These are phyloP conservation scores for Hordeum vulgare DNA, from an alignment of 176 grass and related monocot species.

Conservation along the genomic window DNA sequence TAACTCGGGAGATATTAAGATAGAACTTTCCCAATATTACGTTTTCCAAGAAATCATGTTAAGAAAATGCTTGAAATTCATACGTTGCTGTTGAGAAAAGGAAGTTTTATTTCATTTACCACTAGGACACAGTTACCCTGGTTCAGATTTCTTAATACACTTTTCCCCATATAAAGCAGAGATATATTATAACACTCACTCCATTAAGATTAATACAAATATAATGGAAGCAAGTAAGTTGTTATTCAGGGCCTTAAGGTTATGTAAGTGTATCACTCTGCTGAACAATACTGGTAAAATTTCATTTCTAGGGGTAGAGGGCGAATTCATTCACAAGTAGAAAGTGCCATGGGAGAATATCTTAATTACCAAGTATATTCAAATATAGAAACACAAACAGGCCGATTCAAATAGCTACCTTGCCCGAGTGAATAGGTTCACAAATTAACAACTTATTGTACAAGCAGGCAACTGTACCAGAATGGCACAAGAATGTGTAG, in stretches of 20 bases:
- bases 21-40: neutral
- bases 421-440: neutral
- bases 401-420: constrained; percentile 14
- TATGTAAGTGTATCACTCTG: neutral
- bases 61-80: neutral
- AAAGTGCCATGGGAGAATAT: neutral
- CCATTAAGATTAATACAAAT: neutral
- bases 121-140: neutral
- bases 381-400: neutral
- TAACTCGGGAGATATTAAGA: neutral
- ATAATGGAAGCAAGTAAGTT: neutral
- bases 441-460: neutral
- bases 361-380: neutral
- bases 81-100: neutral
- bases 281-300: neutral
- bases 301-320: neutral
- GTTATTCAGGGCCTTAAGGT: constrained; percentile 1
- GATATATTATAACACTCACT: neutral
- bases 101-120: neutral
- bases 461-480: neutral
- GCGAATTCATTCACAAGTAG: neutral
- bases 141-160: neutral
- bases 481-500: neutral
- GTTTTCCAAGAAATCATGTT: neutral
- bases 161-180: neutral